Evolutionary conservation across 208 protist species (phyloP), one percentile per base, ranked within the genome.

Genomic region (Wallacemonas sp.): DNA sequence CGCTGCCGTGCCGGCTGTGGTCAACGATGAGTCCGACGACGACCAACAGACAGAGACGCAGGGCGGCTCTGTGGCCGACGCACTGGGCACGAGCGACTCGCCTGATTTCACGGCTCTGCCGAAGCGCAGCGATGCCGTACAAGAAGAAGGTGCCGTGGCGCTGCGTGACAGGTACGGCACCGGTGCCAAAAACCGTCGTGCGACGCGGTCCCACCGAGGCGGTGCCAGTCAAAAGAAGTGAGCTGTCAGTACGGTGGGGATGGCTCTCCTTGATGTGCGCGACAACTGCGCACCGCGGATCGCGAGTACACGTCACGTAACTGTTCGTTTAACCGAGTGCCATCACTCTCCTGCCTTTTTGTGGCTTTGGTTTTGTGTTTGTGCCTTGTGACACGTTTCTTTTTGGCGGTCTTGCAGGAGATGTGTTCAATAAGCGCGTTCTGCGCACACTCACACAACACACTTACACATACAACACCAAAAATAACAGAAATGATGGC

Each of bases 131-230:
- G 41, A 24, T 37, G 60, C 32, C 37, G 22, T 24, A 38, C 48
- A 55, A 24, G 64, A 66, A 45, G 69, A 42, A 29, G 52, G 68
- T 26, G 75, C 80, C 33, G 36, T 88, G 6, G 60, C 81, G 30
- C 68, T 88, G n/a, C 54, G 78, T 32, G 70, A 88, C 53, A 17
- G 63, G 50, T 82, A 81, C 55, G 81, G 81, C 33, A 73, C 66
- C 1, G 81, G 81, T 10, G 66, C 46, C n/a, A 63, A 74, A 30
- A 78, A 83, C 62, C 69, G 77, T 34, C 50, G 50, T 24, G 30
- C 50, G 9, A 37, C 9, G 13, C 33, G 38, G n/a, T 9, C 27
- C 24, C 21, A 8, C 12, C 24, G n/a, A 9, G 42, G 17, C 22
- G 42, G 42, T 19, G 22, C 5, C 5, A 48, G 22, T 9, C 17